Percentiles rank a stretch among this genome's conserved stretches.
Conservation (phyloP, 129 eudicot species). For the Pulicaria dysenterica region DNA sequence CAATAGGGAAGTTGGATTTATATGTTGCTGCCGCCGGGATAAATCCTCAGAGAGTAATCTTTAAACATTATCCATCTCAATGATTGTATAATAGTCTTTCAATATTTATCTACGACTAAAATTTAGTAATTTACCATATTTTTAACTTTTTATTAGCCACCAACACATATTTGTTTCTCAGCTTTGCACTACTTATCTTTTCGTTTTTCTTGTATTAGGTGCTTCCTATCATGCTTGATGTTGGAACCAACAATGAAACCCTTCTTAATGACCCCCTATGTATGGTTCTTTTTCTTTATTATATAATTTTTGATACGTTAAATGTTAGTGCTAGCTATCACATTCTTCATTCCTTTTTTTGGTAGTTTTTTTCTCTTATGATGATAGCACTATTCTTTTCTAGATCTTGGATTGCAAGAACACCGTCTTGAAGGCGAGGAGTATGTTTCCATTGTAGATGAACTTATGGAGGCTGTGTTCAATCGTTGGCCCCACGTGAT, state of each 20-base stretch:
- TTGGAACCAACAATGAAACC: slow-evolving; percentile 91
- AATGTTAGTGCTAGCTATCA: background rate
- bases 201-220: slow-evolving; percentile 48
- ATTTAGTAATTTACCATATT: background rate
- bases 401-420: slow-evolving; percentile 95
- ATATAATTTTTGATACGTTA: background rate
- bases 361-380: background rate
- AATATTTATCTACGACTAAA: background rate
- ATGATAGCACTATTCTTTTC: slow-evolving; percentile 8
- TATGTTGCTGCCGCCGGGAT: slow-evolving; percentile 99
- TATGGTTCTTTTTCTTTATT: slow-evolving; percentile 44
- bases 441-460: slow-evolving; percentile 81
- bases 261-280: slow-evolving; percentile 86
- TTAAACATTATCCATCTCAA: slow-evolving; percentile 27
- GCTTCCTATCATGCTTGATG: slow-evolving; percentile 96
- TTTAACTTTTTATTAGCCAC: background rate
- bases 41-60: slow-evolving; percentile 88
- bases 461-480: slow-evolving; percentile 94
- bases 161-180: slow-evolving; percentile 6
- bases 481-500: slow-evolving; percentile 95
- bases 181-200: background rate
- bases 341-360: background rate
- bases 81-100: background rate
- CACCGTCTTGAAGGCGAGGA: slow-evolving; percentile 96
- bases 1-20: slow-evolving; percentile 92